phyloP scores from a whole-genome alignment of 2,329 filamentous ascomycete genomes.

The Cladosporium sphaerospermum region DNA sequence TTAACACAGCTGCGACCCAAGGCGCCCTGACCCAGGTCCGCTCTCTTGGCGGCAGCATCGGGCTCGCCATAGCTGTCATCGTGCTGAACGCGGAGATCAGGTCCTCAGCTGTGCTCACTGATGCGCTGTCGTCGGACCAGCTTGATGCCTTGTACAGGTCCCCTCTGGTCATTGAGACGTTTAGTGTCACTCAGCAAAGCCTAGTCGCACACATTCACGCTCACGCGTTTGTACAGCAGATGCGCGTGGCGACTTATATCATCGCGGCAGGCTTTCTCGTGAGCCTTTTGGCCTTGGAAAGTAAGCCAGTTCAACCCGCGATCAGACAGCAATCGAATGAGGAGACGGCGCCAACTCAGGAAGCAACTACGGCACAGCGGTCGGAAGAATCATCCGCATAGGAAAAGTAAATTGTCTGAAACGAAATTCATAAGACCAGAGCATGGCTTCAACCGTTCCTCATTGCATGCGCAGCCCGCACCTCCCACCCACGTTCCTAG shows the following conservation, averaged over 20 bases:
- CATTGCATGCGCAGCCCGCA: too few relatives aligned
- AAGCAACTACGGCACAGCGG: too few relatives aligned
- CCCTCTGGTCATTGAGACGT: slow-evolving; percentile 11
- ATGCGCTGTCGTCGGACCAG: slow-evolving; percentile 9
- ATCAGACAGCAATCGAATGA: too few relatives aligned
- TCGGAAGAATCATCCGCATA: too few relatives aligned
- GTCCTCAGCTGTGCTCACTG: slow-evolving; percentile 7
- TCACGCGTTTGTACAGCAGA: slow-evolving; percentile 18
- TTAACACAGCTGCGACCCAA: slow-evolving; percentile 15
- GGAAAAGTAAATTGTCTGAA: too few relatives aligned
- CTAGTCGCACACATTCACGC: slow-evolving; percentile 12
- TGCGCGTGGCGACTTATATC: slow-evolving; percentile 18
- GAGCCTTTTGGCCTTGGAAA: slow-evolving; percentile 13
- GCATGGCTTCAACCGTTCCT: too few relatives aligned
- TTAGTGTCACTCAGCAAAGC: background rate
- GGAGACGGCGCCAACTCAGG: too few relatives aligned
- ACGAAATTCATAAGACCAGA: too few relatives aligned
- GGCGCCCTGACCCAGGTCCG: slow-evolving; percentile 16
- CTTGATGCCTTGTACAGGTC: slow-evolving; percentile 9
- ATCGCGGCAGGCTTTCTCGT: slow-evolving; percentile 15
- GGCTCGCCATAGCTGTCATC: slow-evolving; percentile 15
- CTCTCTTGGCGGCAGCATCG: slow-evolving; percentile 16
- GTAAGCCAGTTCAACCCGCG: too few relatives aligned
- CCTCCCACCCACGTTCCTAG: too few relatives aligned
- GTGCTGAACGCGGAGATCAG: slow-evolving; percentile 14